Evolutionary conservation across 2,329 filamentous ascomycete species (phyloP).

Genomic region (Pseudophaeomoniella oleicola): DNA sequence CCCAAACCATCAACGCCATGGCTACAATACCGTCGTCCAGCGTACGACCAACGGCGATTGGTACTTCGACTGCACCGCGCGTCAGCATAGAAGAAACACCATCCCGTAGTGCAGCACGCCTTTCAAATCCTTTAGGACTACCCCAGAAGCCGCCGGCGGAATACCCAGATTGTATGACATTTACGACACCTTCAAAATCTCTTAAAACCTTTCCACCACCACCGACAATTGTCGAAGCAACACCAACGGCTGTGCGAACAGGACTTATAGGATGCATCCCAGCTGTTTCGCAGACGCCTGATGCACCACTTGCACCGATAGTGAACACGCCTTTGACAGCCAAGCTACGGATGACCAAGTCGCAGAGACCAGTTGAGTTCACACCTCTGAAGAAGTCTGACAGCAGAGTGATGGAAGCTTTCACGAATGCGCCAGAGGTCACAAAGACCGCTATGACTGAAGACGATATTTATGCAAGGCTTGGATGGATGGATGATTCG

Average conservation of each 20-base stretch:
- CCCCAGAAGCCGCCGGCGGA: neutral
- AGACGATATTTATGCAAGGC: neutral
- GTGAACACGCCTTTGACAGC: neutral
- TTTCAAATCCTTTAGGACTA: neutral
- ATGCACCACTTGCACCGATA: neutral
- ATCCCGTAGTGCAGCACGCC: neutral
- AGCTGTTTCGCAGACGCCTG: constrained; percentile 7
- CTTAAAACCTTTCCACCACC: neutral
- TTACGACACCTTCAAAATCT: neutral
- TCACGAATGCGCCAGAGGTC: constrained; percentile 18
- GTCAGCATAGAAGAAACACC: neutral
- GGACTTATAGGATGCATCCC: constrained; percentile 5
- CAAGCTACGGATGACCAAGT: constrained; percentile 6
- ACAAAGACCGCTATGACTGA: neutral
- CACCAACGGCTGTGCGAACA: constrained; percentile 5
- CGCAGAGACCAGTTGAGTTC: constrained; percentile 7
- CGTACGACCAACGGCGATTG: neutral
- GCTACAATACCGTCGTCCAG: neutral
- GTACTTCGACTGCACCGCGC: neutral
- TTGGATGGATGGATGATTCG: neutral
- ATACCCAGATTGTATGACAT: neutral
- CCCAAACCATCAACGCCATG: neutral
- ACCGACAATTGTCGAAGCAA: constrained; percentile 4
- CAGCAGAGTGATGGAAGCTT: constrained; percentile 7
- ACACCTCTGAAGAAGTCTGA: constrained; percentile 10